Conservation (phyloP, 202 grass and related monocot species). For the Miscanthus sacchariflorus region DNA sequence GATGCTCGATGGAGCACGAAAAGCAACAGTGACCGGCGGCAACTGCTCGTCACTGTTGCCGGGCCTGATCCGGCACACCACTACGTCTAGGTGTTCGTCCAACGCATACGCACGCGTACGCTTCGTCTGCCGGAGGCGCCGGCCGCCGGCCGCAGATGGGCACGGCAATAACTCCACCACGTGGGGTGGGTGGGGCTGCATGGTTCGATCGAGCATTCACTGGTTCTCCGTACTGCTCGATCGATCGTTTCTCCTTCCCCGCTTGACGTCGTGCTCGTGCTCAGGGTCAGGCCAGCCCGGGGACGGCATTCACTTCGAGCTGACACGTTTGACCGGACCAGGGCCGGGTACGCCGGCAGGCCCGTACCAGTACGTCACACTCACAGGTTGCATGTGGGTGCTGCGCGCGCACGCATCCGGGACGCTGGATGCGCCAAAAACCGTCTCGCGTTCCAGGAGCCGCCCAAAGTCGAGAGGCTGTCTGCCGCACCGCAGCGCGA, state of each 20-base stretch:
- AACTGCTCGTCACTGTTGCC: neutral
- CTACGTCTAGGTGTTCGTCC: too few species aligned
- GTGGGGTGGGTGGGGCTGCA: neutral
- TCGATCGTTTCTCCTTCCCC: neutral
- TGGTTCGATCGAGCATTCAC: neutral
- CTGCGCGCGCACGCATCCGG: neutral
- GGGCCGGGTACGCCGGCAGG: neutral
- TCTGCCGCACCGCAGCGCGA: too few species aligned
- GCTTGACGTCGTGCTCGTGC: neutral
- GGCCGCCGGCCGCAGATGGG: neutral
- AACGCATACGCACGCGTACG: neutral
- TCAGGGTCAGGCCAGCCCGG: neutral
- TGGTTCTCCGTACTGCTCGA: neutral
- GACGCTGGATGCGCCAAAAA: neutral
- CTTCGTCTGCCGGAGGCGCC: neutral
- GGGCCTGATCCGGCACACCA: neutral
- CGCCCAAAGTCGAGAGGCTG: neutral
- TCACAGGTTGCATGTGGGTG: constrained; percentile 24
- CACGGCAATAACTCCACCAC: constrained; percentile 15
- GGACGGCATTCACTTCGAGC: constrained; percentile 48
- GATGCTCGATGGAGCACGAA: neutral
- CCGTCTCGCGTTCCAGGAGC: neutral
- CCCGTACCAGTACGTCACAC: neutral
- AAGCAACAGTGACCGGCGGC: neutral
- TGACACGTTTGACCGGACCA: constrained; percentile 50